phyloP scores from a whole-genome alignment of 768 basidiomycete genomes.

The Flagelloscypha sp. region DNA sequence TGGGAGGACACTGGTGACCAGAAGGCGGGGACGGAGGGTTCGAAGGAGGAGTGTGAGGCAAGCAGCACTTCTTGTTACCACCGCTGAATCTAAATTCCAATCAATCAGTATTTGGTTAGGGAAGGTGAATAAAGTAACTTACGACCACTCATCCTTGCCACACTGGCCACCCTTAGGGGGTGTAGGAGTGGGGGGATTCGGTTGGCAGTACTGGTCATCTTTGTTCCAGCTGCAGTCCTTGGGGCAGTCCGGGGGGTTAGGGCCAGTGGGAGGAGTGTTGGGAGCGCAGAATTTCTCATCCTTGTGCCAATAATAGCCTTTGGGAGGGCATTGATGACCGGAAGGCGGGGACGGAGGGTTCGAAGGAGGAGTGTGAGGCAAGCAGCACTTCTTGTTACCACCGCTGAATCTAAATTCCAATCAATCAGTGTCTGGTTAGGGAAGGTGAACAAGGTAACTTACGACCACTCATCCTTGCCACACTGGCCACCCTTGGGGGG shows the following conservation, averaged over 20 bases:
- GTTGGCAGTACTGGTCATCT: constrained; percentile 33
- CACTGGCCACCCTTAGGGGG: too few species aligned
- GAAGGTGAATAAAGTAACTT: too few species aligned
- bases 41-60: constrained; percentile 27
- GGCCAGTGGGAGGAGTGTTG: constrained; percentile 27
- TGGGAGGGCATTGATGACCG: constrained; percentile 37
- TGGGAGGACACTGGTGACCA: constrained; percentile 37
- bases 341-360: constrained; percentile 38
- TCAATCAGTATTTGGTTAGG: too few species aligned
- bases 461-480: too few species aligned
- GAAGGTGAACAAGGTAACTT: too few species aligned
- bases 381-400: constrained; percentile 21
- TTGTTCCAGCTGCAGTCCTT: constrained; percentile 38
- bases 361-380: constrained; percentile 27
- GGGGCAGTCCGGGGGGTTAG: constrained; percentile 37
- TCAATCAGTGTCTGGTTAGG: too few species aligned
- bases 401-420: too few species aligned
- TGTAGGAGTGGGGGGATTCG: constrained; percentile 22
- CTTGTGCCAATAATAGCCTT: constrained; percentile 40
- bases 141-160: too few species aligned
- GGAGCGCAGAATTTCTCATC: constrained; percentile 48
- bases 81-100: too few species aligned
- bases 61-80: constrained; percentile 21
- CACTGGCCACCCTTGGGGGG: too few species aligned
- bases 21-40: constrained; percentile 38